phyloP scores from a whole-genome alignment of 176 grass and related monocot species.

The bread wheat (Triticum aestivum) region DNA sequence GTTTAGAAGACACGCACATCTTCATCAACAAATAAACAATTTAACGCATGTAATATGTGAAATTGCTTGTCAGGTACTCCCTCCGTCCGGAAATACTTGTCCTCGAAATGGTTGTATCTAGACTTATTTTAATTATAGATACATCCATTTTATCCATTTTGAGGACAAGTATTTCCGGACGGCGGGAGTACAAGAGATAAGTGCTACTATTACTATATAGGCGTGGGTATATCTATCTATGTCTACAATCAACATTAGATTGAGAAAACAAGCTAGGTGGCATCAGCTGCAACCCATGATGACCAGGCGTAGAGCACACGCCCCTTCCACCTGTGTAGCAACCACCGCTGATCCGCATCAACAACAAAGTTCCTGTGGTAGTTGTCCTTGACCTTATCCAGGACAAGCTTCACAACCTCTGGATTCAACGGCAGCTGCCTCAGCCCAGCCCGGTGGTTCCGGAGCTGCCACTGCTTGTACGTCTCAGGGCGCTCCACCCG shows the following conservation, averaged over 20 bases:
- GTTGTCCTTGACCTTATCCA: constrained; percentile 38
- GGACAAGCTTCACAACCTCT: constrained; percentile 23
- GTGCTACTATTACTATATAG: neutral
- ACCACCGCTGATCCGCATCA: constrained; percentile 37
- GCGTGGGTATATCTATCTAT: neutral
- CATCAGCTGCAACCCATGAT: constrained; percentile 27
- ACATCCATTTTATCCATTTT: too few species aligned
- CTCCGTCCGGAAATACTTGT: too few species aligned
- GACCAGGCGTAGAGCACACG: constrained; percentile 43
- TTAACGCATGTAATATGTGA: neutral
- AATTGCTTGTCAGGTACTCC: neutral
- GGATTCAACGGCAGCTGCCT: constrained; percentile 29
- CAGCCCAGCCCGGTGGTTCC: constrained; percentile 34
- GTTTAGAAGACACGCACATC: neutral
- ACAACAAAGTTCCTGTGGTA: constrained; percentile 57
- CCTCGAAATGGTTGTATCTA: too few species aligned
- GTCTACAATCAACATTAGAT: neutral
- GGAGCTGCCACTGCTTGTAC: constrained; percentile 35
- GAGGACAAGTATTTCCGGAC: too few species aligned
- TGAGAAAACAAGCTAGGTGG: neutral
- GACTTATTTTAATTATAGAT: too few species aligned
- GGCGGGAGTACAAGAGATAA: neutral
- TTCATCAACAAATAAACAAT: neutral
- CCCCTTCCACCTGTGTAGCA: constrained; percentile 48
- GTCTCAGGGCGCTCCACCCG: constrained; percentile 51